phyloP scores from a whole-genome alignment of 495 filamentous ascomycete species.

The Hyaloscypha hepaticicola region DNA sequence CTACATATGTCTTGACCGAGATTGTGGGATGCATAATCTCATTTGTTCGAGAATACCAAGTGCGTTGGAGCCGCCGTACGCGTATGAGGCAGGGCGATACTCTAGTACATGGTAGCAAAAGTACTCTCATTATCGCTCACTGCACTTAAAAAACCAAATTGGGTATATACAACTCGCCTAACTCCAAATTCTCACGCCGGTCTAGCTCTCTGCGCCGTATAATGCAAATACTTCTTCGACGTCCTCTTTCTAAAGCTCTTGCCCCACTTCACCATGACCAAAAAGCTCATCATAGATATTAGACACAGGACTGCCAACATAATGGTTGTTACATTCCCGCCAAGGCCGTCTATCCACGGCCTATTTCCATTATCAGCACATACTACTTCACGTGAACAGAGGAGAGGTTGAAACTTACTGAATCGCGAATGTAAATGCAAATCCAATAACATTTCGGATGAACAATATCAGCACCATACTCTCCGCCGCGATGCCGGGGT shows the following conservation, averaged over 20 bases:
- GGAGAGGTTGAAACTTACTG: constrained; percentile 11
- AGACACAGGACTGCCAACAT: constrained; percentile 13
- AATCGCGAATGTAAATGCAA: constrained; percentile 22
- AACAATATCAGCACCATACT: constrained; percentile 20
- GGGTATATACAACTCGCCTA: too few species aligned
- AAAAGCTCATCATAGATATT: constrained; percentile 3
- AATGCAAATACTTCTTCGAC: constrained; percentile 14
- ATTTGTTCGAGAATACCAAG: too few species aligned
- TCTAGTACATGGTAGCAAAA: too few species aligned
- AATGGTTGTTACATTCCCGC: constrained; percentile 11
- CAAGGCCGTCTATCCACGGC: constrained; percentile 20
- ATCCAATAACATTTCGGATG: constrained; percentile 11
- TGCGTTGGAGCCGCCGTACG: too few species aligned
- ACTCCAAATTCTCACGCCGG: too few species aligned
- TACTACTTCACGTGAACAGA: not conserved
- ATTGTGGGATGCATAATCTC: too few species aligned
- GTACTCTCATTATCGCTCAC: too few species aligned
- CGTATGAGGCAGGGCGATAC: too few species aligned
- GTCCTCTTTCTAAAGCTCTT: constrained; percentile 16
- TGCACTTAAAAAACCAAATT: too few species aligned
- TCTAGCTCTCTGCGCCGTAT: constrained; percentile 3
- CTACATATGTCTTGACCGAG: too few species aligned
- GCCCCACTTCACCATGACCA: constrained; percentile 11
- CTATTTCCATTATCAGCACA: not conserved
- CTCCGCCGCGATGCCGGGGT: constrained; percentile 16